These are phyloP conservation scores for Ascocoryne sarcoides DNA, from an alignment of 2,329 filamentous ascomycete species.

Conservation along the genomic window DNA sequence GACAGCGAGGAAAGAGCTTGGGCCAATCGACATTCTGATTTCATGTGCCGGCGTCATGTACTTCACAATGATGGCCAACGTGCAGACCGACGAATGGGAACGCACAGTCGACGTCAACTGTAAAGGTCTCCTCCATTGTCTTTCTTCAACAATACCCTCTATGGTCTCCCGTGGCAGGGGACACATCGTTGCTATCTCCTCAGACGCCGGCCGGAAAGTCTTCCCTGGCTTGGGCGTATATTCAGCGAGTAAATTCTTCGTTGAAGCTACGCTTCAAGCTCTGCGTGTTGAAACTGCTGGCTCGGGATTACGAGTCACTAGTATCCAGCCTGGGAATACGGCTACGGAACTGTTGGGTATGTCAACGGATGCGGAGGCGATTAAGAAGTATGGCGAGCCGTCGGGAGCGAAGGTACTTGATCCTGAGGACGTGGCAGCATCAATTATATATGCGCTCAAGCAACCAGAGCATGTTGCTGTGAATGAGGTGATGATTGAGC, in stretches of 20 bases:
- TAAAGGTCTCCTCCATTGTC: constrained; percentile 69
- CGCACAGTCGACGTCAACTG: constrained; percentile 79
- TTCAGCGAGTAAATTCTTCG: constrained; percentile 77
- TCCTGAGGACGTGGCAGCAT: constrained; percentile 60
- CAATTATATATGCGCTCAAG: constrained; percentile 65
- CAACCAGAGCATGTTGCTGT: constrained; percentile 70
- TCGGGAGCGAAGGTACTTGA: constrained; percentile 68
- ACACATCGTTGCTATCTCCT: constrained; percentile 75
- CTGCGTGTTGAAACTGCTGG: constrained; percentile 69
- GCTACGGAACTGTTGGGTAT: constrained; percentile 64
- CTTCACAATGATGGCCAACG: constrained; percentile 79
- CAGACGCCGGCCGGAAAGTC: constrained; percentile 72
- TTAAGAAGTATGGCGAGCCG: constrained; percentile 72
- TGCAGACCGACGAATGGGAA: constrained; percentile 66
- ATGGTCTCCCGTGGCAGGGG: constrained; percentile 63
- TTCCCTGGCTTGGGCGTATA: constrained; percentile 77
- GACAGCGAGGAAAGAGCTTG: constrained; percentile 51
- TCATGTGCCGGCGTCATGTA: constrained; percentile 82
- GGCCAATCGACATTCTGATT: constrained; percentile 69
- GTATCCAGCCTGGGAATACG: constrained; percentile 70
- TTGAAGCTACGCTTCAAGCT: constrained; percentile 70
- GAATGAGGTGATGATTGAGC: constrained; percentile 74
- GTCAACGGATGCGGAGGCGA: constrained; percentile 65
- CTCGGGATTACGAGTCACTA: constrained; percentile 62
- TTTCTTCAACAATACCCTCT: constrained; percentile 58